Evolutionary conservation across 2,329 filamentous ascomycete species (phyloP).

Genomic region (Diplodia corticola): DNA sequence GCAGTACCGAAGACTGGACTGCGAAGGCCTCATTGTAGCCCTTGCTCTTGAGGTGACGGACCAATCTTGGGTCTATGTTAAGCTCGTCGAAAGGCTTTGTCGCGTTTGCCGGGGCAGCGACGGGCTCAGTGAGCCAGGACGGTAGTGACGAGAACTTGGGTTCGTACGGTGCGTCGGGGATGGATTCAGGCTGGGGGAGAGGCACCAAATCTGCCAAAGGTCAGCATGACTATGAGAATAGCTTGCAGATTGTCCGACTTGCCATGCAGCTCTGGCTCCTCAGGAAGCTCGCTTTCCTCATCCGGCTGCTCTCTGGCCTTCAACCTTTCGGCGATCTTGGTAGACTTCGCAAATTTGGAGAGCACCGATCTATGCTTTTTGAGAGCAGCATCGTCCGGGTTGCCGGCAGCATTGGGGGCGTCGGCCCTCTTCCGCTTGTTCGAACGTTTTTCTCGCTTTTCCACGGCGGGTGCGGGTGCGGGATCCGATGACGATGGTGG

Average conservation of each 20-base stretch:
- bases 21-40: slow-evolving; percentile 73
- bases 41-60: slow-evolving; percentile 64
- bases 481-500: slow-evolving; percentile 6
- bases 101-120: slow-evolving; percentile 64
- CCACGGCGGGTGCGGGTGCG: slow-evolving; percentile 21
- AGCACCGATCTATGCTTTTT: slow-evolving; percentile 45
- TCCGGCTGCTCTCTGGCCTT: slow-evolving; percentile 24
- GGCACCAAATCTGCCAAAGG: slow-evolving; percentile 64
- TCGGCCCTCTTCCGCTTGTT: slow-evolving; percentile 38
- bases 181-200: slow-evolving; percentile 73
- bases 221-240: background rate
- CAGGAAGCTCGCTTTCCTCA: slow-evolving; percentile 27
- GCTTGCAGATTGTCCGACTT: slow-evolving; percentile 8
- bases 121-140: slow-evolving; percentile 74
- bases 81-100: slow-evolving; percentile 64
- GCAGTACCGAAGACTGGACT: slow-evolving; percentile 77
- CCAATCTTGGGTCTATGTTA: slow-evolving; percentile 61
- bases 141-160: slow-evolving; percentile 79
- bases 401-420: slow-evolving; percentile 29
- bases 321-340: slow-evolving; percentile 30
- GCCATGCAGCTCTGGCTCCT: slow-evolving; percentile 54
- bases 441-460: slow-evolving; percentile 42
- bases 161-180: slow-evolving; percentile 57
- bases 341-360: slow-evolving; percentile 48
- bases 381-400: slow-evolving; percentile 32